phyloP scores from a whole-genome alignment of 805 yeast genomes.

The Hanseniaspora valbyensis region DNA sequence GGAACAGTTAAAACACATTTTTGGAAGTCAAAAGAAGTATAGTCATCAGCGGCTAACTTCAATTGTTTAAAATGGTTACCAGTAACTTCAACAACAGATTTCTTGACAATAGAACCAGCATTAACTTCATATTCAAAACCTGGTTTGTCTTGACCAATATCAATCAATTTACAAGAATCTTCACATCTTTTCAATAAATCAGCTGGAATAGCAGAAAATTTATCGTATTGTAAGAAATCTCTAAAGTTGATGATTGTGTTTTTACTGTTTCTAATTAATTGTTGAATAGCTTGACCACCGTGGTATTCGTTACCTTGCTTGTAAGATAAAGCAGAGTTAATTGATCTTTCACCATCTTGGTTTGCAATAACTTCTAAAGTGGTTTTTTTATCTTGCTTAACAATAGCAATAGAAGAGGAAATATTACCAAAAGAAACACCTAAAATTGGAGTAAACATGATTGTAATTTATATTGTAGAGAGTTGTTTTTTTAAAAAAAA shows the following conservation, averaged over 20 bases:
- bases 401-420: constrained; percentile 85
- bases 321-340: constrained; percentile 84
- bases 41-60: constrained; percentile 84
- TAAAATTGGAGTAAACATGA: constrained; percentile 46
- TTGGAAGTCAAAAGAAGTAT: constrained; percentile 67
- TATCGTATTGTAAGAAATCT: constrained; percentile 70
- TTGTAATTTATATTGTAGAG: background rate
- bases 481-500: no score
- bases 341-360: constrained; percentile 97
- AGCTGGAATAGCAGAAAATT: constrained; percentile 32
- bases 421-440: constrained; percentile 97
- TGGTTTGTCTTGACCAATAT: constrained; percentile 43
- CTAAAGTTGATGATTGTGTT: constrained; percentile 87
- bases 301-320: constrained; percentile 94
- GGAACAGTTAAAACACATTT: constrained; percentile 87
- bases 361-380: constrained; percentile 90
- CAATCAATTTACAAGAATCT: constrained; percentile 37
- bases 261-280: constrained; percentile 77
- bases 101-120: constrained; percentile 21
- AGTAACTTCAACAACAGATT: constrained; percentile 67
- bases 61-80: constrained; percentile 75
- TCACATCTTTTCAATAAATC: constrained; percentile 59
- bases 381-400: constrained; percentile 64
- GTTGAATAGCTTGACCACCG: constrained; percentile 91
- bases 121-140: constrained; percentile 46